Evolutionary conservation across 2,329 filamentous ascomycete species (phyloP).

Genomic region (Trichoderma atroviride): DNA sequence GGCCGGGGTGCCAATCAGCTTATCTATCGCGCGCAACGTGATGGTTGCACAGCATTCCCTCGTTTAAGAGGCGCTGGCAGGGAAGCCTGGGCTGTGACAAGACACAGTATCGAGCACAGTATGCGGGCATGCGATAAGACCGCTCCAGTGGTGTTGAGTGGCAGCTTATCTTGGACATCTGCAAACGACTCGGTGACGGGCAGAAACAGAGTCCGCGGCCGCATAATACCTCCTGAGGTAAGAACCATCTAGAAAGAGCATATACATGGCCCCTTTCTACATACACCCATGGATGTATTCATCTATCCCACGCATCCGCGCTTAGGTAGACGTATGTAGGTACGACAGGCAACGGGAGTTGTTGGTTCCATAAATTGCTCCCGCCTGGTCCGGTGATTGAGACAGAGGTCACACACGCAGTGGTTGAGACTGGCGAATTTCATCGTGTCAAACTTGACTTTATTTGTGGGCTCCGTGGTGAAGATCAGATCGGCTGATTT

Average conservation of each 20-base stretch:
- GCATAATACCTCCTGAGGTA: background rate
- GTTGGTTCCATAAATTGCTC: background rate
- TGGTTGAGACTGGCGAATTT: background rate
- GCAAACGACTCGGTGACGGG: background rate
- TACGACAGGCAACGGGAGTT: slow-evolving; percentile 1
- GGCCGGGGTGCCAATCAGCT: slow-evolving; percentile 23
- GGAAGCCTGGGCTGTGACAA: background rate
- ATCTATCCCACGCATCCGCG: background rate
- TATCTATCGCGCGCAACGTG: slow-evolving; percentile 21
- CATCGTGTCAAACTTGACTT: background rate
- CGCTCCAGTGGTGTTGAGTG: background rate
- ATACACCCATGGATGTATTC: background rate
- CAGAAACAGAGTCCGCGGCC: background rate
- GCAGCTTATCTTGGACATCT: background rate
- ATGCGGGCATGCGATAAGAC: background rate
- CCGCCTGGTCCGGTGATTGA: slow-evolving; percentile 11
- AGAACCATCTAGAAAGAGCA: background rate
- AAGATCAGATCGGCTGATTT: slow-evolving; percentile 21
- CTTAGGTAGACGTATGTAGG: background rate
- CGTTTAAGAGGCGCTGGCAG: background rate
- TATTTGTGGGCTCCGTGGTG: background rate
- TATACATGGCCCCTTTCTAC: background rate
- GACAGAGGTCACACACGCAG: background rate
- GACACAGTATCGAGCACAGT: slow-evolving; percentile 5
- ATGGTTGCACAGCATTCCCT: slow-evolving; percentile 17